phyloP scores from a whole-genome alignment of 2,329 filamentous ascomycete species.

The Colletotrichum graminicola region DNA sequence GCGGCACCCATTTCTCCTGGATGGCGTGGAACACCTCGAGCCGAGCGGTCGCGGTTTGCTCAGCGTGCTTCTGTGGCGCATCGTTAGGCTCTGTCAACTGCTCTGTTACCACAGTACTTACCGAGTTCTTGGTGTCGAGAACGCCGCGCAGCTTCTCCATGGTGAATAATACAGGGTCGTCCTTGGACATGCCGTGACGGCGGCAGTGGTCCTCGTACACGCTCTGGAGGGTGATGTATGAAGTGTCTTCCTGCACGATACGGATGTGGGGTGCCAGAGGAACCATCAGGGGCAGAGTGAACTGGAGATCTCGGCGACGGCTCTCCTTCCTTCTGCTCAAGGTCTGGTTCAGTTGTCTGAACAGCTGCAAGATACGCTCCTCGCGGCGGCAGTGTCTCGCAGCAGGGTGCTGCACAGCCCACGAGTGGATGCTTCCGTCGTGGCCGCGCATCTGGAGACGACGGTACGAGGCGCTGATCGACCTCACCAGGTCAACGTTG shows the following conservation, averaged over 20 bases:
- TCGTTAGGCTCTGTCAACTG: constrained; percentile 42
- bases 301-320: constrained; percentile 91
- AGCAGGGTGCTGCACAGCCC: constrained; percentile 95
- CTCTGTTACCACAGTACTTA: constrained; percentile 53
- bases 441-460: constrained; percentile 96
- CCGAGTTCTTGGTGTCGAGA: constrained; percentile 73
- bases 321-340: constrained; percentile 95
- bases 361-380: constrained; percentile 94
- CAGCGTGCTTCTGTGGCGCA: constrained; percentile 69
- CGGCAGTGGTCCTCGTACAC: constrained; percentile 98
- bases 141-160: constrained; percentile 92
- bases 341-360: constrained; percentile 96
- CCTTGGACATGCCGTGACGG: constrained; percentile 87
- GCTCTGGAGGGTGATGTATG: constrained; percentile 93
- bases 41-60: constrained; percentile 78
- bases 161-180: constrained; percentile 93
- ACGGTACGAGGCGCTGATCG: constrained; percentile 90
- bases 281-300: constrained; percentile 95
- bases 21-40: constrained; percentile 96
- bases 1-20: constrained; percentile 92
- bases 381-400: constrained; percentile 92
- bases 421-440: constrained; percentile 96
- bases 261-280: constrained; percentile 94
- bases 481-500: constrained; percentile 91
- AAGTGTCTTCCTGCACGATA: constrained; percentile 94